phyloP scores from a whole-genome alignment of 2,329 filamentous ascomycete genomes.

The Macroventuria anomochaeta region DNA sequence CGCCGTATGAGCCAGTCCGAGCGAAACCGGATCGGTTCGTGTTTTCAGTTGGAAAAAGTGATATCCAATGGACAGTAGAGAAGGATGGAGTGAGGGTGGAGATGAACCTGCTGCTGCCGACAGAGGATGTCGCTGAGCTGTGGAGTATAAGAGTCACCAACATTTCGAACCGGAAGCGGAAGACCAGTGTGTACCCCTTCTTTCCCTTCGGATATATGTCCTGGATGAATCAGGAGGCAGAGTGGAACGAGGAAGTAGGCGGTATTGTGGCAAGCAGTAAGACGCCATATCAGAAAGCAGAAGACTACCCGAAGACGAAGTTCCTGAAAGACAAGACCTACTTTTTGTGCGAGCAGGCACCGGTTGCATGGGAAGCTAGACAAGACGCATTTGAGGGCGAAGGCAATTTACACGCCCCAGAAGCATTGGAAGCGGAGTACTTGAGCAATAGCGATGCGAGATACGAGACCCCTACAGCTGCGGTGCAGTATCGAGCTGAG shows the following conservation, averaged over 20 bases:
- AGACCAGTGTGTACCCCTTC: slow-evolving; percentile 62
- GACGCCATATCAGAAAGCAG: slow-evolving; percentile 64
- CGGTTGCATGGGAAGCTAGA: slow-evolving; percentile 61
- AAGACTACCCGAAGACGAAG: slow-evolving; percentile 65
- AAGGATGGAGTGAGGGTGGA: slow-evolving; percentile 59
- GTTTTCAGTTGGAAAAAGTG: slow-evolving; percentile 63
- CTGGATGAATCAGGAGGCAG: slow-evolving; percentile 67
- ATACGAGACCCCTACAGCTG: slow-evolving; percentile 63
- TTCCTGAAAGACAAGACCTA: slow-evolving; percentile 64
- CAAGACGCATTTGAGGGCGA: slow-evolving; percentile 63
- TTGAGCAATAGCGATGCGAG: slow-evolving; percentile 58
- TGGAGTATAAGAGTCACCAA: slow-evolving; percentile 63
- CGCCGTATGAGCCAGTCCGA: slow-evolving; percentile 63
- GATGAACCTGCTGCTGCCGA: slow-evolving; percentile 60
- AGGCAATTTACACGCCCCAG: slow-evolving; percentile 61
- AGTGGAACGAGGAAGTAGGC: slow-evolving; percentile 57
- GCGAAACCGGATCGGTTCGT: slow-evolving; percentile 56
- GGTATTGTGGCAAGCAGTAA: slow-evolving; percentile 61
- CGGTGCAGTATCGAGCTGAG: slow-evolving; percentile 59
- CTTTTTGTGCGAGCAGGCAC: slow-evolving; percentile 61
- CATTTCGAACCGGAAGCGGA: slow-evolving; percentile 53
- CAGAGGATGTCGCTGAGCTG: slow-evolving; percentile 62
- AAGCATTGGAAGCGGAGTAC: slow-evolving; percentile 49
- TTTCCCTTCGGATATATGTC: slow-evolving; percentile 68
- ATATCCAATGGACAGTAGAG: slow-evolving; percentile 62